phyloP scores from a whole-genome alignment of 2,329 filamentous ascomycete species.

The Scedosporium aurantiacum region DNA sequence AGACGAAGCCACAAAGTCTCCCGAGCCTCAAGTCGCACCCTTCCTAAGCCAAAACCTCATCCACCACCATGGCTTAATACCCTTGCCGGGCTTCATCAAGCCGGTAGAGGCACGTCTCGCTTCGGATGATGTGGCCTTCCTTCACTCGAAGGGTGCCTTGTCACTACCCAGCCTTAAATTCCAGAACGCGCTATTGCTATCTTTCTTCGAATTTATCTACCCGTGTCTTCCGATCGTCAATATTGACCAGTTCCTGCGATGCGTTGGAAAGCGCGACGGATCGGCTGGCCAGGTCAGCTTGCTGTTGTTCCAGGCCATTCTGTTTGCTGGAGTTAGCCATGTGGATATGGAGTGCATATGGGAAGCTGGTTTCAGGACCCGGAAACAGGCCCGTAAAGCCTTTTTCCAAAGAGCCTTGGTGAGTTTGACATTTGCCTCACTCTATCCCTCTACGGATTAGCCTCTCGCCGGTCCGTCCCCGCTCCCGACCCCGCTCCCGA shows the following conservation, averaged over 20 bases:
- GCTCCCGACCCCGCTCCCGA: not conserved
- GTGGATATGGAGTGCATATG: slow-evolving; percentile 69
- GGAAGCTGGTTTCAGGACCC: slow-evolving; percentile 63
- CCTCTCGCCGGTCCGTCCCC: no score
- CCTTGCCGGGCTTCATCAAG: slow-evolving; percentile 61
- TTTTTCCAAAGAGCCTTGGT: slow-evolving; percentile 85
- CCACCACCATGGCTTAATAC: slow-evolving; percentile 10
- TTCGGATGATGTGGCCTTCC: slow-evolving; percentile 70
- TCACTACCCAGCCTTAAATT: slow-evolving; percentile 59
- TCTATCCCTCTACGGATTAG: no score
- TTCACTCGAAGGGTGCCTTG: slow-evolving; percentile 75
- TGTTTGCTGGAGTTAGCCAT: slow-evolving; percentile 86
- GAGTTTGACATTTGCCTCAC: slow-evolving; percentile 23
- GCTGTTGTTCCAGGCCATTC: slow-evolving; percentile 83
- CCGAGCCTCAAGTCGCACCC: no score
- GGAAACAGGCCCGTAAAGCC: slow-evolving; percentile 73
- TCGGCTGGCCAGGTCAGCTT: slow-evolving; percentile 65
- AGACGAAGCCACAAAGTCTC: no score
- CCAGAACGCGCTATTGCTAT: slow-evolving; percentile 72
- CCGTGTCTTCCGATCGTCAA: slow-evolving; percentile 88
- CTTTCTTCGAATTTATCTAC: slow-evolving; percentile 82
- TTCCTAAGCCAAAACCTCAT: no score
- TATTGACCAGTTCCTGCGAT: slow-evolving; percentile 46
- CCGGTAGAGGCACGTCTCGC: slow-evolving; percentile 67
- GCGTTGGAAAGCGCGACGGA: slow-evolving; percentile 57